A percentile compares a stretch with the other conserved stretches of the same genome.
Conservation (phyloP, 495 filamentous ascomycete genomes). For the Xylaria nigripes region DNA sequence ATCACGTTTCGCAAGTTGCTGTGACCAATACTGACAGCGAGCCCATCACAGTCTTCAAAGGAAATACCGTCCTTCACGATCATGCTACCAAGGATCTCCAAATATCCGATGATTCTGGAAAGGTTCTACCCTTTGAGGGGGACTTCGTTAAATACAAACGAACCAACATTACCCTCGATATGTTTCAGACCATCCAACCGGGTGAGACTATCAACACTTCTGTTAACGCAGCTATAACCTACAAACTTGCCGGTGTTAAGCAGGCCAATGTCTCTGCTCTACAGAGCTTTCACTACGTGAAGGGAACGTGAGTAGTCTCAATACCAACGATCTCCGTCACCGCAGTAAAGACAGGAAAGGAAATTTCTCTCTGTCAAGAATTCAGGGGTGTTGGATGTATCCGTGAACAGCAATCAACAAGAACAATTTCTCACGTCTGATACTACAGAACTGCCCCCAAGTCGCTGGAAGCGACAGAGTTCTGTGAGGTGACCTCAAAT, state of each 20-base stretch:
- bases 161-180: constrained; percentile 12
- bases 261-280: constrained; percentile 16
- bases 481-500: constrained; percentile 17
- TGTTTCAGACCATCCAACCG: constrained; percentile 23
- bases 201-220: constrained; percentile 19
- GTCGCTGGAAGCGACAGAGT: constrained; percentile 9
- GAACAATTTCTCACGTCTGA: not conserved
- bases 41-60: constrained; percentile 24
- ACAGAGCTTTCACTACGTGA: constrained; percentile 24
- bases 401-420: too few species aligned
- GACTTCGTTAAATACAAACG: constrained; percentile 24
- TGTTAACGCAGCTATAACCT: constrained; percentile 21
- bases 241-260: constrained; percentile 17
- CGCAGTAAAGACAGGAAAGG: not conserved
- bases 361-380: too few species aligned
- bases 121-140: constrained; percentile 21
- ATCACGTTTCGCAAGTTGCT: constrained; percentile 21
- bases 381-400: too few species aligned
- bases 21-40: constrained; percentile 25
- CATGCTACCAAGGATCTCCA: constrained; percentile 24
- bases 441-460: constrained; percentile 12
- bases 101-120: constrained; percentile 18
- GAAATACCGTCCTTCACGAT: constrained; percentile 23
- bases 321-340: not conserved
- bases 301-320: not conserved